Evolutionary conservation across 1,139 yeast genomes (phyloP).

Genomic region (Suhomyces terraborum): DNA sequence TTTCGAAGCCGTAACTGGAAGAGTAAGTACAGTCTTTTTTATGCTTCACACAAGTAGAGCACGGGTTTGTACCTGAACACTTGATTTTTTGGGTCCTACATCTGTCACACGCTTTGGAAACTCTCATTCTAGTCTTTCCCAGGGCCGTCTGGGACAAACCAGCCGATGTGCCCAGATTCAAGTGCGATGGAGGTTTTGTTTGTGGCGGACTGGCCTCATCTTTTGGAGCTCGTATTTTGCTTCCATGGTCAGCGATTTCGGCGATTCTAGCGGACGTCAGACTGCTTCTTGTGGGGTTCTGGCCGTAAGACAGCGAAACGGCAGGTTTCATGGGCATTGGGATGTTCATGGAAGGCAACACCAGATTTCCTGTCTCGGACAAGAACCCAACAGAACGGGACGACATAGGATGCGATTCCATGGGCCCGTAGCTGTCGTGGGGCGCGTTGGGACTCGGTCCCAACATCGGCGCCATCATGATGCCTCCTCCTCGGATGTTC

Average conservation of each 20-base stretch:
- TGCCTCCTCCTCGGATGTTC: conserved; percentile 2
- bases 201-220: not conserved
- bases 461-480: conserved; percentile 4
- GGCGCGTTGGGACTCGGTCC: not conserved
- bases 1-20: conserved; percentile 13
- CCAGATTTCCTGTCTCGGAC: not conserved
- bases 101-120: conserved; percentile 55
- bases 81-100: conserved; percentile 62
- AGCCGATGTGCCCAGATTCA: not conserved
- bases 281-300: no score
- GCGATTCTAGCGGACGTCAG: no score
- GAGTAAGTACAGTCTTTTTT: conserved; percentile 43
- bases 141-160: not conserved
- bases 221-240: not conserved
- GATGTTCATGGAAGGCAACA: not conserved
- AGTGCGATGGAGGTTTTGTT: not conserved
- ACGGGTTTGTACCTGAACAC: conserved; percentile 60
- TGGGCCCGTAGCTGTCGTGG: not conserved
- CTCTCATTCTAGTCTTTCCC: conserved; percentile 37
- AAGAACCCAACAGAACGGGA: not conserved
- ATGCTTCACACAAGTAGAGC: conserved; percentile 51
- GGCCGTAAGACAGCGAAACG: not conserved
- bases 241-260: not conserved
- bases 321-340: not conserved
- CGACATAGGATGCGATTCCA: not conserved